phyloP scores from a whole-genome alignment of 768 basidiomycete genomes.

The Tulasnella sp. region DNA sequence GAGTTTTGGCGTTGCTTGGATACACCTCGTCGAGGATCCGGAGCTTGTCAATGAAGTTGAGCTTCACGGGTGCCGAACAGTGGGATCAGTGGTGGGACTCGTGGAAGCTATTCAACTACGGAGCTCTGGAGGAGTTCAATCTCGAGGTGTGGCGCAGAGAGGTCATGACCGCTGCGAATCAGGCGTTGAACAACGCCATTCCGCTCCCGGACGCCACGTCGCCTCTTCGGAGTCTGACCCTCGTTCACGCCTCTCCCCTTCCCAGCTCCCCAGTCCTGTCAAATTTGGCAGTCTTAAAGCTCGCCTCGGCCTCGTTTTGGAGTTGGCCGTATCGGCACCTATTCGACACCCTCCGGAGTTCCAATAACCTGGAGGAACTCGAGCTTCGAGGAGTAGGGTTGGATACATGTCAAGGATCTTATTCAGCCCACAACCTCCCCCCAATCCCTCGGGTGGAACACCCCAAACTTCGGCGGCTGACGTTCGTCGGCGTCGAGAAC shows the following conservation, averaged over 20 bases:
- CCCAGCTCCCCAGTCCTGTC: not conserved
- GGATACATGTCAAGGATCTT: not conserved
- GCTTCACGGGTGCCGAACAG: not conserved
- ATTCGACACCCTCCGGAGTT: not conserved
- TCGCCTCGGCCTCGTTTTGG: not conserved
- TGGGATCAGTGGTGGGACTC: not conserved
- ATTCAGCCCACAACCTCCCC: not conserved
- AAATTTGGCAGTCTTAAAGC: not conserved
- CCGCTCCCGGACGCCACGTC: not conserved
- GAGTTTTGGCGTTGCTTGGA: not conserved
- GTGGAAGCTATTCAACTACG: not conserved
- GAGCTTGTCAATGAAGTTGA: not conserved
- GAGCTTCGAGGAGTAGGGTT: not conserved
- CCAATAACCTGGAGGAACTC: not conserved
- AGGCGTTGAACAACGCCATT: not conserved
- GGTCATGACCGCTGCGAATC: not conserved
- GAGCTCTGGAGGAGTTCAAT: not conserved
- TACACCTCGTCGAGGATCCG: not conserved
- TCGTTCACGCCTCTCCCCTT: not conserved
- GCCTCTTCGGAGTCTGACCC: not conserved
- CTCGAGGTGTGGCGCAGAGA: not conserved
- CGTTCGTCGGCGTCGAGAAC: not conserved
- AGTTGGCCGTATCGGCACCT: not conserved
- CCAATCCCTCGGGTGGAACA: not conserved
- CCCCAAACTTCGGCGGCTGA: not conserved